Base-by-base conservation (phyloP, 2,329 filamentous ascomycete species). In the Stagonosporopsis rhizophila region DNA sequence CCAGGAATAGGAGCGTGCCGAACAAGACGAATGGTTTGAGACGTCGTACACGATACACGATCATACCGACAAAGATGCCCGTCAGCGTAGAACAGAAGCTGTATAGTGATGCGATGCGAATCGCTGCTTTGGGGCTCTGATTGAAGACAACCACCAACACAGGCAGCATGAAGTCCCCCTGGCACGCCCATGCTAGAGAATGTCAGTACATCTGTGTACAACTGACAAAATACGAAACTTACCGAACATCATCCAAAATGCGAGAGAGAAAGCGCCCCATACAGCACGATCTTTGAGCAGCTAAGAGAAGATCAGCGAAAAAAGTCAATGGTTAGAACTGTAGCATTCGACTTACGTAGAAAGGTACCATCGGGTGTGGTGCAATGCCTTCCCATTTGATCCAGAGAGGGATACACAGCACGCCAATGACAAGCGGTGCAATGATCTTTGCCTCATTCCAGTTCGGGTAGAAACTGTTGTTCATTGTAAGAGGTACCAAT, bases 161-260 rank as follows among this genome's bases (percentile, higher is more conserved):
- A 0, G 86, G 86, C 73, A 82, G 88, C 3, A 89, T 79, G 70
- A 83, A 89, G 66, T 88, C 83, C 19, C 82, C 84, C 71, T 89
- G 87, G 71, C 88, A 80, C 54, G 32, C 34, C 52, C 52, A 56
- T 11, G 45, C 52, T 56, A 17, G 15, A 37, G 4, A 9, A 3
- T 12, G 25, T 60, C 30, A 60, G 53, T 30, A 23, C 15, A 12
- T 5, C n/a, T 28, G 12, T 19, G 8, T 9, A 6, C 15, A 6
- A 22, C 14, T 8, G n/a, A 37, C 20, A 9, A 17, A 6, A 1
- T 34, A 11, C 15, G 14, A 2, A 3, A 46, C 59, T 50, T 47
- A 62, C 57, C 46, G 27, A 64, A 65, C 45, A 63, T 64, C 9
- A 64, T 30, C 34, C 49, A 56, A 11, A 57, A 53, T 0, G 80